Evolutionary conservation across 2,329 filamentous ascomycete species (phyloP).

Genomic region (Cladorrhinum sp.): DNA sequence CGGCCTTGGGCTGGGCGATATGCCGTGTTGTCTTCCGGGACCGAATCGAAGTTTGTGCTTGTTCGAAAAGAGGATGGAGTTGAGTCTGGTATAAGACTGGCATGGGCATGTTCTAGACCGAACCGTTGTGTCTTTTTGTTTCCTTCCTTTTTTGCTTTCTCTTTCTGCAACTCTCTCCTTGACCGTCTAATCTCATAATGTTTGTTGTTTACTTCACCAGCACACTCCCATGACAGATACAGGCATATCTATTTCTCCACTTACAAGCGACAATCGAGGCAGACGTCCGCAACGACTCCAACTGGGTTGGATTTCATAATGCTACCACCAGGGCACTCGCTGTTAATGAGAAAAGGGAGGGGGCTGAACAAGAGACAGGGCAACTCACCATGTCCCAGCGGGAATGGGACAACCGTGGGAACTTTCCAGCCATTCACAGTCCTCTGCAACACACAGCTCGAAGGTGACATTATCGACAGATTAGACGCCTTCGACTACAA

Average conservation of each 20-base stretch:
- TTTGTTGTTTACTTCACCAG: constrained; percentile 9
- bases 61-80: not conserved
- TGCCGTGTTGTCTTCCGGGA: constrained; percentile 13
- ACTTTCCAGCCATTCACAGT: constrained; percentile 29
- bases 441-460: constrained; percentile 27
- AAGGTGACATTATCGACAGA: constrained; percentile 24
- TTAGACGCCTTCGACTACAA: constrained; percentile 24
- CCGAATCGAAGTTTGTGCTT: constrained; percentile 5
- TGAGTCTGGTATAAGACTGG: constrained; percentile 13
- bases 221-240: constrained; percentile 1
- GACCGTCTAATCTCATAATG: constrained; percentile 14
- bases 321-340: constrained; percentile 10
- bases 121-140: constrained; percentile 1
- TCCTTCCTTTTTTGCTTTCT: constrained; percentile 12
- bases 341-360: constrained; percentile 1
- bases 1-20: constrained; percentile 16
- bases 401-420: constrained; percentile 31
- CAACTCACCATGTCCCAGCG: constrained; percentile 25
- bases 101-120: not conserved
- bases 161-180: constrained; percentile 8
- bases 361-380: constrained; percentile 10
- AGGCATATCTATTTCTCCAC: not conserved
- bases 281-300: constrained; percentile 5
- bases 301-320: constrained; percentile 19
- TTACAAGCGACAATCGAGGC: not conserved